These are phyloP conservation scores for Serendipita sp. DNA, from an alignment of 768 basidiomycete species.

Conservation along the genomic window DNA sequence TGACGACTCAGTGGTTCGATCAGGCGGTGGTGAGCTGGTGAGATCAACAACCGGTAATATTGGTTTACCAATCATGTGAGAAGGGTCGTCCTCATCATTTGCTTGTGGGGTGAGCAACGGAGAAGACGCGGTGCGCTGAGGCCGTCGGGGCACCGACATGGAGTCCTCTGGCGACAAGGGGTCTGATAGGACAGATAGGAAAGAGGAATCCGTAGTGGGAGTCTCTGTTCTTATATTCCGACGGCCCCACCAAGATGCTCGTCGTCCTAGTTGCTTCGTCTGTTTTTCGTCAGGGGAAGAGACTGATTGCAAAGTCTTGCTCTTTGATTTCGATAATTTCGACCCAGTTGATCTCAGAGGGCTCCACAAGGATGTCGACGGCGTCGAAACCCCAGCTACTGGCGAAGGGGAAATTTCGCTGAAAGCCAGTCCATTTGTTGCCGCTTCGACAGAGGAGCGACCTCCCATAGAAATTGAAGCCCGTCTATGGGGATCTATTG, in stretches of 20 bases:
- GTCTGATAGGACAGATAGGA: background rate
- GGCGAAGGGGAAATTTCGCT: too few species aligned
- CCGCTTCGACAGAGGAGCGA: too few species aligned
- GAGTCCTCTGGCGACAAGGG: background rate
- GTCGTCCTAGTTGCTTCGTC: background rate
- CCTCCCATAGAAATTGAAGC: too few species aligned
- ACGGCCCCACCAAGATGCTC: constrained; percentile 3
- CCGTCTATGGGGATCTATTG: too few species aligned
- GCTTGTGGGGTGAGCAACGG: background rate
- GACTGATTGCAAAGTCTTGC: background rate
- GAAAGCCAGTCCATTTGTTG: too few species aligned
- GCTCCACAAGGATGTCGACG: too few species aligned
- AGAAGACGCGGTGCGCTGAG: background rate
- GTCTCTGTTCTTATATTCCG: background rate
- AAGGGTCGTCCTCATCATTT: background rate
- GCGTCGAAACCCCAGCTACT: too few species aligned
- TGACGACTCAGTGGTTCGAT: background rate
- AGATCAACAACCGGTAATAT: background rate
- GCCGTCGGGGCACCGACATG: background rate
- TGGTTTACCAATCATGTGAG: background rate
- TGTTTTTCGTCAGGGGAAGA: background rate
- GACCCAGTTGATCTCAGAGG: too few species aligned
- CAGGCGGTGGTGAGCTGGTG: background rate
- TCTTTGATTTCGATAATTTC: background rate
- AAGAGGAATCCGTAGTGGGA: background rate